Percentiles rank a stretch among this genome's conserved stretches.
These are phyloP conservation scores for Sisymbrium altissimum DNA, from an alignment of 345 rosid species.

Conservation along the genomic window DNA sequence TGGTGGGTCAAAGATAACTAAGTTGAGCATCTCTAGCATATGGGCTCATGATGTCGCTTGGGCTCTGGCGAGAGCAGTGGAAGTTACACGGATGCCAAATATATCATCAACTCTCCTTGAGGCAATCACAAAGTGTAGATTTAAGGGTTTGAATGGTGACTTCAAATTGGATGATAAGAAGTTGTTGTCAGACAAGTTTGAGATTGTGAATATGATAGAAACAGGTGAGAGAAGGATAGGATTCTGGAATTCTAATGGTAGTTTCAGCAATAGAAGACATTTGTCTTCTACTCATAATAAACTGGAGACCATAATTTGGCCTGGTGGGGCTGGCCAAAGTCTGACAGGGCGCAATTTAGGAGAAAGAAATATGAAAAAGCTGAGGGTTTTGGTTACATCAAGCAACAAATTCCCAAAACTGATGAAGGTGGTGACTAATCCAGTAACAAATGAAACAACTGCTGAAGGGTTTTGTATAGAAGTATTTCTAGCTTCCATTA, in stretches of 20 bases:
- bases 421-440: constrained; percentile 10
- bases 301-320: constrained; percentile 37
- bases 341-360: constrained; percentile 12
- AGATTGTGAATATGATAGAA: constrained; percentile 37
- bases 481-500: no score
- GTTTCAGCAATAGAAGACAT: constrained; percentile 21
- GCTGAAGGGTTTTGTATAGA: no score
- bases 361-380: neutral
- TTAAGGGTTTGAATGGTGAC: constrained; percentile 38
- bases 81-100: constrained; percentile 6
- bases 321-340: constrained; percentile 28
- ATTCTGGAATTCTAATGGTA: constrained; percentile 26
- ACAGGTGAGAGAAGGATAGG: constrained; percentile 34
- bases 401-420: constrained; percentile 29
- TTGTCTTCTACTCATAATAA: constrained; percentile 5
- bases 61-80: constrained; percentile 31
- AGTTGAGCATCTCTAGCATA: constrained; percentile 17
- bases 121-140: constrained; percentile 16
- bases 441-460: neutral
- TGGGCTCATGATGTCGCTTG: constrained; percentile 39
- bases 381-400: constrained; percentile 40
- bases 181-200: constrained; percentile 24
- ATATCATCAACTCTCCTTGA: constrained; percentile 22
- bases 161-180: constrained; percentile 16
- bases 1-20: neutral